Percentiles rank a stretch among this genome's conserved stretches.
Evolutionary conservation across 2,329 filamentous ascomycete genomes (phyloP).

Genomic region (Leptographium procerum): DNA sequence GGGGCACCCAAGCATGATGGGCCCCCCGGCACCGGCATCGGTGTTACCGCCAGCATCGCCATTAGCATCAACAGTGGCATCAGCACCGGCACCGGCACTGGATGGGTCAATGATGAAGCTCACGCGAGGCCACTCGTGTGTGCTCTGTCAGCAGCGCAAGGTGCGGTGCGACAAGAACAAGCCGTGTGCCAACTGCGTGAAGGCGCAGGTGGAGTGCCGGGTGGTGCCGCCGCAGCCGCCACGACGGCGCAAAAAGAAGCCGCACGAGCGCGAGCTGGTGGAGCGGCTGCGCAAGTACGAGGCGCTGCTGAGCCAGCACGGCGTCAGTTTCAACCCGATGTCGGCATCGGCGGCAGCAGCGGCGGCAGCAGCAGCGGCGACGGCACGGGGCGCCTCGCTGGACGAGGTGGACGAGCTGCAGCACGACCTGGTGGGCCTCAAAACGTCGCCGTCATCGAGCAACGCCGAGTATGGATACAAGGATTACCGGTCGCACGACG

Average conservation of each 20-base stretch:
- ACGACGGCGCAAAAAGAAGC: conserved; percentile 48
- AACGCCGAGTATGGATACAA: conserved; percentile 16
- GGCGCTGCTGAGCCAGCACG: conserved; percentile 49
- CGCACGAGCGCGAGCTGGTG: conserved; percentile 59
- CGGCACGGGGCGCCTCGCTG: conserved; percentile 15
- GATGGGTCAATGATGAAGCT: conserved; percentile 40
- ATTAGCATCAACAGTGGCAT: too few species aligned
- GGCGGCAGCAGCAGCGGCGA: not conserved
- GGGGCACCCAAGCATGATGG: too few species aligned
- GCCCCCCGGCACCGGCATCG: conserved; percentile 5
- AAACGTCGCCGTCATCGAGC: conserved; percentile 37
- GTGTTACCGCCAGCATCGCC: not conserved
- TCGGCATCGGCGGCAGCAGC: conserved; percentile 24
- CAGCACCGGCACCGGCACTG: conserved; percentile 15
- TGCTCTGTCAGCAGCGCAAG: conserved; percentile 66
- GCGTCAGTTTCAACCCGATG: conserved; percentile 58
- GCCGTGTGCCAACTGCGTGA: conserved; percentile 60
- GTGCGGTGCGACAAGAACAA: conserved; percentile 63
- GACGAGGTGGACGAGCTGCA: conserved; percentile 47
- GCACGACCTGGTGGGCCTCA: conserved; percentile 42
- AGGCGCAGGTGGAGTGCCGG: conserved; percentile 48
- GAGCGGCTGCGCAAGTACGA: conserved; percentile 62
- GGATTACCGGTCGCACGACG: not conserved
- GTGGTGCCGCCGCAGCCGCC: conserved; percentile 46
- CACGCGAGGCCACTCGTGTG: conserved; percentile 51